Conservation (phyloP, 192 early-diverging fungal species). For the Dispira parvispora region DNA sequence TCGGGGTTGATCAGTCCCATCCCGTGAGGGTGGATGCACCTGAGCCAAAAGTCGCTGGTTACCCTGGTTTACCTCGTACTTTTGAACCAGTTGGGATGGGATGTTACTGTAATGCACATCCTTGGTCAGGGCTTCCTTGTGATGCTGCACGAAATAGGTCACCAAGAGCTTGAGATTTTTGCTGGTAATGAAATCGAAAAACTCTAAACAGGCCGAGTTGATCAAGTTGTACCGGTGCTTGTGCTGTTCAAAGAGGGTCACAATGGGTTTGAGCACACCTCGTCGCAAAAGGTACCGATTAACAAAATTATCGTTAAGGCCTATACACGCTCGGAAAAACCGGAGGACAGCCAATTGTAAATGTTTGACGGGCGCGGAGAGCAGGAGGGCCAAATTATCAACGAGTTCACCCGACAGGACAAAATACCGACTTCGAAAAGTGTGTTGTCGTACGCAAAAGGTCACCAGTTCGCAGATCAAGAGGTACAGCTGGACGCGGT, state of each 20-base stretch:
- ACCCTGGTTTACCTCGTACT: conserved; percentile 49
- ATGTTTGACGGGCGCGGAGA: conserved; percentile 45
- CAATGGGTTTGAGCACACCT: conserved; percentile 48
- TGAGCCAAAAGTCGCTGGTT: conserved; percentile 13
- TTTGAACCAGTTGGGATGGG: conserved; percentile 33
- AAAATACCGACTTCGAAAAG: conserved; percentile 59
- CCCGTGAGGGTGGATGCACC: conserved; percentile 13
- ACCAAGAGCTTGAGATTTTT: conserved; percentile 54
- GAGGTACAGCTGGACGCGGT: conserved; percentile 7
- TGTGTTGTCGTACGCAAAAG: conserved; percentile 54
- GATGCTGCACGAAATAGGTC: conserved; percentile 43
- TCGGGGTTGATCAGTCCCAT: conserved; percentile 8
- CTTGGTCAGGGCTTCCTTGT: conserved; percentile 34
- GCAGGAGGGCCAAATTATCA: conserved; percentile 40
- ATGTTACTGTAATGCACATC: conserved; percentile 43
- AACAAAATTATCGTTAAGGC: conserved; percentile 69
- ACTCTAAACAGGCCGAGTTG: conserved; percentile 78
- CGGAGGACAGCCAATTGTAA: conserved; percentile 64
- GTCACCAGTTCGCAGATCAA: conserved; percentile 61
- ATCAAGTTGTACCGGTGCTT: conserved; percentile 62
- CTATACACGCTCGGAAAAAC: conserved; percentile 61
- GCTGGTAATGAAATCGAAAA: conserved; percentile 65
- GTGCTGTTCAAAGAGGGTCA: conserved; percentile 40
- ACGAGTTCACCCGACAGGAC: conserved; percentile 44
- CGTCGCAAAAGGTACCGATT: conserved; percentile 57